Conservation (phyloP, 805 yeast species). For the Tetrapisispora namnaoensis region DNA sequence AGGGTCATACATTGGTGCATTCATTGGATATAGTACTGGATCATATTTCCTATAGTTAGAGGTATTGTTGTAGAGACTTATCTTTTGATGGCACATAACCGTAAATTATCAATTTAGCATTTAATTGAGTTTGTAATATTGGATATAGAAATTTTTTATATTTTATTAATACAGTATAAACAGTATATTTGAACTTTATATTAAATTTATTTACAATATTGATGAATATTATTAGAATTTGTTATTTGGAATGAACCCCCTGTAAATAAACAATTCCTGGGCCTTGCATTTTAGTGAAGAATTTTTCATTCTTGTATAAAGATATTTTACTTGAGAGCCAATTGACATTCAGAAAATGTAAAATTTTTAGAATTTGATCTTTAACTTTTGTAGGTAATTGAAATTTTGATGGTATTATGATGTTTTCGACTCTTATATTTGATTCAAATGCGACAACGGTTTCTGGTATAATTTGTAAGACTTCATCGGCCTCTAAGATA, state of each 20-base stretch:
- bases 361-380: constrained; percentile 3
- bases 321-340: constrained; percentile 8
- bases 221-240: neutral
- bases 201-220: neutral
- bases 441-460: constrained; percentile 15
- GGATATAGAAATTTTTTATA: too few relatives aligned
- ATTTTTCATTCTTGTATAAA: constrained; percentile 10
- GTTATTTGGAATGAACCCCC: neutral
- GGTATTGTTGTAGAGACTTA: neutral
- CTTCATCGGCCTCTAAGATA: constrained; percentile 15
- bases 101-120: neutral
- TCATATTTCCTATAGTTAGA: constrained; percentile 16
- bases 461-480: constrained; percentile 16
- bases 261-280: constrained; percentile 27
- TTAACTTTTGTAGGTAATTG: constrained; percentile 5
- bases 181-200: neutral
- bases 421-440: constrained; percentile 4
- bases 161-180: too few relatives aligned
- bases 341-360: constrained; percentile 7
- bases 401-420: constrained; percentile 3
- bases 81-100: neutral
- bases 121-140: neutral
- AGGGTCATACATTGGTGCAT: constrained; percentile 71
- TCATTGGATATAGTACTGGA: constrained; percentile 45
- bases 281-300: constrained; percentile 22